Evolutionary conservation across 2,329 filamentous ascomycete species (phyloP), one percentile per base, ranked within the genome.

Genomic region (Furcasterigmium sp.): DNA sequence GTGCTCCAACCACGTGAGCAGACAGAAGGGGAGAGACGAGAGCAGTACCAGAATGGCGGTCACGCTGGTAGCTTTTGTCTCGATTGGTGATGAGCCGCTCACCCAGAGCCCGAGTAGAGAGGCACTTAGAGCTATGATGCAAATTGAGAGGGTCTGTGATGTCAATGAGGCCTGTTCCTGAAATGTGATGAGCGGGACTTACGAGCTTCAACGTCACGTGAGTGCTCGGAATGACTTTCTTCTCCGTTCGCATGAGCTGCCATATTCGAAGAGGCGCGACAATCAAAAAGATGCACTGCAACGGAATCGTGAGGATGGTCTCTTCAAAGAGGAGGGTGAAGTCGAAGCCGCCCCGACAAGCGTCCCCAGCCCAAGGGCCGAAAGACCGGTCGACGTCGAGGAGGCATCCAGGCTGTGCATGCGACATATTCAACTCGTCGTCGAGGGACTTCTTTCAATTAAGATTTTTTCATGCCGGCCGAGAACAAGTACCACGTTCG

Each of bases 271-370:
- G 17, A 17, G 46, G 37, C 10, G 47, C 32, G 25, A 26, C 23
- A 14, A 44, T 34, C 18, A 48, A 29, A 11, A 48, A 14, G 15
- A 48, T 30, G 11, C 32, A 46, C 8, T 46, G 44, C 47, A 20
- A 35, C 25, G 44, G 42, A 23, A 56, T 32, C 7, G 50, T 51
- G 20, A 59, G 47, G 17, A 59, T 46, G 35, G 44, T 45, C 39
- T 59, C 54, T 36, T 59, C 53, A 41, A 57, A 59, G 3, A 59
- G 45, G 9, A 58, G 46, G 7, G 56, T 57, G 37, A 59, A 58
- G 45, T 59, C 56, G 46, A 55, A 57, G 35, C 55, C 54, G n/a
- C 40, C 47, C n/a, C 51, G 49, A 39, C 55, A 58, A 26, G 38
- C n/a, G 4, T 32, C 28, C 38, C 46, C 46, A 39, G 46, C 44